phyloP scores from a whole-genome alignment of 202 grass and related monocot species.

The Brachypodium distachyon region DNA sequence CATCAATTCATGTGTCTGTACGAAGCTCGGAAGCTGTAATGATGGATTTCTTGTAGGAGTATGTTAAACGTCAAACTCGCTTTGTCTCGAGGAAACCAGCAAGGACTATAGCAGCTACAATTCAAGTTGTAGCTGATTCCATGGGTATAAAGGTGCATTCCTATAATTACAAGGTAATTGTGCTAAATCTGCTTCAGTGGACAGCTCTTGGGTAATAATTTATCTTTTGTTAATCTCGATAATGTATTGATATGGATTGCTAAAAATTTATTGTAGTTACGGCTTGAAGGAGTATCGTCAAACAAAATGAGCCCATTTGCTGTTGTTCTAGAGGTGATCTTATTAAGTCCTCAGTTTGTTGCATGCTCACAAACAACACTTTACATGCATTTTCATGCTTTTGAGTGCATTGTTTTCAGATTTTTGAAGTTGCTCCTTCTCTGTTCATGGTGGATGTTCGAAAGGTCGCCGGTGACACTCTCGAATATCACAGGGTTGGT shows the following conservation, averaged over 20 bases:
- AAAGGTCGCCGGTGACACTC: conserved; percentile 83
- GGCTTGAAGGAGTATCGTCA: conserved; percentile 59
- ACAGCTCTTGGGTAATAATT: conserved; percentile 14
- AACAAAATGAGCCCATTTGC: conserved; percentile 65
- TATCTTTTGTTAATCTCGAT: conserved; percentile 6
- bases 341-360: background rate
- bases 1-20: background rate
- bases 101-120: conserved; percentile 63
- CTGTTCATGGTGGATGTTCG: conserved; percentile 99
- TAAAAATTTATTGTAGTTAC: conserved; percentile 41
- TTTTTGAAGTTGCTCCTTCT: conserved; percentile 93
- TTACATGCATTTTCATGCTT: conserved; percentile 19
- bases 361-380: background rate
- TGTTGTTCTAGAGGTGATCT: conserved; percentile 83
- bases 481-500: conserved; percentile 92
- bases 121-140: conserved; percentile 56
- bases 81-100: conserved; percentile 86
- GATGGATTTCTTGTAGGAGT: conserved; percentile 47
- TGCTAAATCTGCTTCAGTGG: conserved; percentile 4
- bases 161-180: conserved; percentile 87
- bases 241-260: conserved; percentile 3
- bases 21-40: background rate
- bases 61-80: conserved; percentile 80
- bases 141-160: conserved; percentile 89
- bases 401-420: conserved; percentile 32